Base-by-base conservation (phyloP, 1,139 yeast genomes). In the Sporopachydermia cereana region DNA sequence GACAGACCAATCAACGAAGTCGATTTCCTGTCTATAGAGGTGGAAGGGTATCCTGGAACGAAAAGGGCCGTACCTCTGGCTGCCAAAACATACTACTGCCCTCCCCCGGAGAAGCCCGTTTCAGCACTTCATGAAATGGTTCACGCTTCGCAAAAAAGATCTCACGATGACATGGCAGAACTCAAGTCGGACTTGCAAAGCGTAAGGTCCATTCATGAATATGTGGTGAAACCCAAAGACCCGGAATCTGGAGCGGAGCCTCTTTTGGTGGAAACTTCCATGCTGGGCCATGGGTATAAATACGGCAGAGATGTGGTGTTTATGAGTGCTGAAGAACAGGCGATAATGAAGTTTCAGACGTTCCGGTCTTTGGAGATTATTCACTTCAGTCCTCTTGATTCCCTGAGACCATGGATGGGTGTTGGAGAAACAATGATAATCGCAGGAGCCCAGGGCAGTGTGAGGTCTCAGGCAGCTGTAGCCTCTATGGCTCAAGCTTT, bases 1-100 rank as follows among this genome's bases (percentile, higher is more conserved):
- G 56, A 48, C 18, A 36, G 23, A 12, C 43, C 43, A 17, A 51
- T 49, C 20, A 52, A 52, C 4, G 50, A 48, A 2, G 42, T 48
- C 1, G 52, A 54, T 9, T 50, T 53, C 3, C 25, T 56, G 21
- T 49, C 50, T 3, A 53, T 57, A n/a, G 60, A 63, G 17, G 79
- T 82, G 0, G 85, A 80, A 51, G 78, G 82, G 0, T 84, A 65
- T 53, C 84, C 91, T 0, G 81, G 82, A 3, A 72, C 74, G 0
- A 74, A 77, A 49, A 54, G 60, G 1, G 81, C 78, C 3, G 56
- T 62, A 12, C 57, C 66, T 0, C 57, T 63, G 2, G 48, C 63
- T 1, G 64, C 74, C 2, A 65, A 63, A 41, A 58, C 61, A 14
- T 50, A 47, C 14, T 48, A 50, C 3, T 39, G 46, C 9, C 7